Percentiles rank a stretch among this genome's conserved stretches.
Conservation (phyloP, 2,329 filamentous ascomycete genomes). For the Fusarium musae region DNA sequence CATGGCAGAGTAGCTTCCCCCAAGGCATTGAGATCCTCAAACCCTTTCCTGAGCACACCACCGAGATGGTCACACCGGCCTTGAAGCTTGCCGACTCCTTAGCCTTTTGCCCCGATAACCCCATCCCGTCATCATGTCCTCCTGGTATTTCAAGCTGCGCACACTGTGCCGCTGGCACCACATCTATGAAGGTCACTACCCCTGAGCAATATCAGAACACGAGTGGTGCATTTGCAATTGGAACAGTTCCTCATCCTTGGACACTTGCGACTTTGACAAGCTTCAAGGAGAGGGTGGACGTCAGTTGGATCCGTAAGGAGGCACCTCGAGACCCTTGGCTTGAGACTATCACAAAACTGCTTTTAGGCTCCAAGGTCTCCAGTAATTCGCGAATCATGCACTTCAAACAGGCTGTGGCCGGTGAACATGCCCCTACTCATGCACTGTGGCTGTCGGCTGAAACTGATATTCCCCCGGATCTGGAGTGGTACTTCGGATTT, state of each 20-base stretch:
- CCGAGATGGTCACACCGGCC: constrained; percentile 75
- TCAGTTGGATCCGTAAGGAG: constrained; percentile 73
- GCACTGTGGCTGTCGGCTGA: constrained; percentile 87
- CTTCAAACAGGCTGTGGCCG: constrained; percentile 85
- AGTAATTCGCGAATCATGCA: constrained; percentile 73
- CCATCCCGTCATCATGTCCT: constrained; percentile 81
- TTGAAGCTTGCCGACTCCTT: constrained; percentile 80
- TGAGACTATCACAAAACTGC: constrained; percentile 72
- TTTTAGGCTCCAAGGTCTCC: constrained; percentile 70
- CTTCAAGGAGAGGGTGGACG: constrained; percentile 68
- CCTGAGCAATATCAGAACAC: constrained; percentile 76
- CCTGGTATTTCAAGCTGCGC: constrained; percentile 81
- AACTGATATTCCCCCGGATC: constrained; percentile 69
- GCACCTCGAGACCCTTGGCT: constrained; percentile 85
- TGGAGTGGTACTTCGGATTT: constrained; percentile 94
- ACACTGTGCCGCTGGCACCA: constrained; percentile 72
- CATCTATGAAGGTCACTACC: constrained; percentile 74
- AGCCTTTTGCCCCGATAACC: constrained; percentile 77
- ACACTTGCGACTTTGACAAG: constrained; percentile 78
- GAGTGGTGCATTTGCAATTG: constrained; percentile 81
- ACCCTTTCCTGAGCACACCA: constrained; percentile 80
- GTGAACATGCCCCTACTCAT: constrained; percentile 69
- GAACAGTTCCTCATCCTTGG: constrained; percentile 90
- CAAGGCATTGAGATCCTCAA: constrained; percentile 84
- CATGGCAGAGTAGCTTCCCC: constrained; percentile 83